Base-by-base conservation (phyloP, 352 stramenopile species). In the Pythium rhizo-oryzae region DNA sequence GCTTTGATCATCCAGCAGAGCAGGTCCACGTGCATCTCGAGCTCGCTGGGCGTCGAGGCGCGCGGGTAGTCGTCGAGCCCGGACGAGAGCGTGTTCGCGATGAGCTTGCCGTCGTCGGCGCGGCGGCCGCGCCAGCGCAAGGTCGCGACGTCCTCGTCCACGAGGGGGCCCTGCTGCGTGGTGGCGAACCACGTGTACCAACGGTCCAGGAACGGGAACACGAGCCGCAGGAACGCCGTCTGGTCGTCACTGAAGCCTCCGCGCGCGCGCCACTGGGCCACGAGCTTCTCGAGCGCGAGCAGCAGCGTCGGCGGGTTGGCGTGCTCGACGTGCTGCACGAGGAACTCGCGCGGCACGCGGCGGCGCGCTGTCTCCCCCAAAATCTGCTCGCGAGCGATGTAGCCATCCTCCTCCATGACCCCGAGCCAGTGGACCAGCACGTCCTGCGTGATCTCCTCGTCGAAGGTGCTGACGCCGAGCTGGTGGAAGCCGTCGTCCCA, bases 401-500 rank as follows among this genome's bases (percentile, higher is more conserved):
- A 98, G 15, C 94, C 94, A 50, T 90, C 77, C 1, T 84, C 70
- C 50, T 96, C 79, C 91, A 98, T 97, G 0, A 93, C 55, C 2
- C 70, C 72, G 41, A 98, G 65, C 94, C 94, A 98, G 66, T 97
- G 89, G 0, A 77, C 75, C 19, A 98, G 74, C 23, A 97, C 80
- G 59, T 98, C 85, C 18, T 77, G 75, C 9, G 84, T 84, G 46
- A 97, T 82, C 13, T 60, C 63, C 8, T 72, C 58, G 67, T 98
- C 88, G 67, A 95, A 98, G 3, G 78, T 62, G 4, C 67, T 73
- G 44, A 98, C 79, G 4, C 96, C 77, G 18, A 98, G 75, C 74
- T 97, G 88, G 66, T 98, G 94, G 70, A 98, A 98, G 16, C 94
- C 93, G 88, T 98, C 94, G 63, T 98, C 94, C 94, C 94, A 98